Evolutionary conservation across 2,329 filamentous ascomycete species (phyloP).

Genomic region (Camillea tinctor): DNA sequence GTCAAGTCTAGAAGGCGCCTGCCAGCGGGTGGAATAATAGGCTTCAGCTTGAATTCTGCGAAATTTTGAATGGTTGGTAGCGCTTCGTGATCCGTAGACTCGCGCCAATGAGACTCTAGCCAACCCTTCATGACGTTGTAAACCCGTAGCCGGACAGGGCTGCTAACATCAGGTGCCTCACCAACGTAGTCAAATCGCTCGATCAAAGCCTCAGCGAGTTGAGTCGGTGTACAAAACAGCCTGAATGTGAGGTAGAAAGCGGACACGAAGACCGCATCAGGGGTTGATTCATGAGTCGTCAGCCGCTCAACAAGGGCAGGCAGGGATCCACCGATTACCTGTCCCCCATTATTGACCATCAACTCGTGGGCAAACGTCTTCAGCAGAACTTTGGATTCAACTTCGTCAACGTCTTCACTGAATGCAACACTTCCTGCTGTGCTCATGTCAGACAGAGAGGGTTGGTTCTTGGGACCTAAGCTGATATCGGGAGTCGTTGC

Average conservation of each 20-base stretch:
- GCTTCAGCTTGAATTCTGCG: conserved; percentile 68
- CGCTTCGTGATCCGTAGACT: conserved; percentile 74
- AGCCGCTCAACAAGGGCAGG: conserved; percentile 90
- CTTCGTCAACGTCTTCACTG: conserved; percentile 75
- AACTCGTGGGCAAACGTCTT: conserved; percentile 91
- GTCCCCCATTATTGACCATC: conserved; percentile 89
- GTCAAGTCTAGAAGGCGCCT: conserved; percentile 78
- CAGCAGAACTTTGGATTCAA: conserved; percentile 81
- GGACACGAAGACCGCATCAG: conserved; percentile 86
- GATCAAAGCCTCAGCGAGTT: conserved; percentile 79
- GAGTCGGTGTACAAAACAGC: conserved; percentile 78
- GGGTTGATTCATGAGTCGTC: conserved; percentile 88
- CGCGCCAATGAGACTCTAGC: conserved; percentile 94
- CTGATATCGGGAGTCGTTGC: conserved; percentile 79
- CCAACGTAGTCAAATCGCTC: conserved; percentile 91
- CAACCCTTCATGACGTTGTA: conserved; percentile 98
- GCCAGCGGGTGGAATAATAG: conserved; percentile 72
- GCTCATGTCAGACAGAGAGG: conserved; percentile 68
- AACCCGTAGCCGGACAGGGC: conserved; percentile 81
- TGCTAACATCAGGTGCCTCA: conserved; percentile 71
- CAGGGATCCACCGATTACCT: conserved; percentile 89
- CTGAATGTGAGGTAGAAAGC: conserved; percentile 97
- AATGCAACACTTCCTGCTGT: conserved; percentile 61
- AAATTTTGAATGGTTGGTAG: conserved; percentile 77
- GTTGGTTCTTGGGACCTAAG: conserved; percentile 54